These are phyloP conservation scores for Dipteronia sinensis DNA, from an alignment of 345 rosid genomes.

Conservation along the genomic window DNA sequence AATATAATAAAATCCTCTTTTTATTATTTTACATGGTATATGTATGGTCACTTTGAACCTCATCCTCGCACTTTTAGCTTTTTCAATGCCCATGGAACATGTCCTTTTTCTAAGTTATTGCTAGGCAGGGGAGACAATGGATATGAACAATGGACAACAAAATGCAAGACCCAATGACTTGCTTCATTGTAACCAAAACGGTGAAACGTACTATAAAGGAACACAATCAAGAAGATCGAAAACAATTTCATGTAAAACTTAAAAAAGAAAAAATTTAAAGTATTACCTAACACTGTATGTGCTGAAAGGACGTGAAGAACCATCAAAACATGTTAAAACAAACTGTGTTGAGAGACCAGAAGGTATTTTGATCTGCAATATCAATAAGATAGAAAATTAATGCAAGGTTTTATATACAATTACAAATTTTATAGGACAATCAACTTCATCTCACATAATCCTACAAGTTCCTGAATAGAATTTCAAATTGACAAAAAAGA, in stretches of 20 bases:
- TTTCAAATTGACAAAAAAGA: neutral
- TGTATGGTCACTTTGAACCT: neutral
- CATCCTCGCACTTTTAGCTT: neutral
- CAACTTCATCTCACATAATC: too few species aligned
- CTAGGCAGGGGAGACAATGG: neutral
- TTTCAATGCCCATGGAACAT: neutral
- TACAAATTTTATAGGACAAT: neutral
- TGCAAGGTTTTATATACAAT: neutral
- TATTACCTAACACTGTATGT: slow-evolving; percentile 64
- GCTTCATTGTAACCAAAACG: neutral
- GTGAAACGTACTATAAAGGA: neutral
- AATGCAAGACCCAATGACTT: neutral
- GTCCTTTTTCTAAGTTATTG: neutral
- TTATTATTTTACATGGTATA: neutral
- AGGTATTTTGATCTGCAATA: slow-evolving; percentile 81
- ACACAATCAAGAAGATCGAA: neutral
- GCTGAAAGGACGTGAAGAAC: slow-evolving; percentile 71
- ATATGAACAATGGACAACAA: neutral
- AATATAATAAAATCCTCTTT: too few species aligned
- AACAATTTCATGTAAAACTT: neutral
- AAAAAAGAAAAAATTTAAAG: neutral
- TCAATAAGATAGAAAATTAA: slow-evolving; percentile 11
- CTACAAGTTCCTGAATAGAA: neutral
- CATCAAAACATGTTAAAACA: slow-evolving; percentile 73
- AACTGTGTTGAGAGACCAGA: slow-evolving; percentile 75